phyloP scores from a whole-genome alignment of 768 basidiomycete species.

The Fistulinella prunicolor region DNA sequence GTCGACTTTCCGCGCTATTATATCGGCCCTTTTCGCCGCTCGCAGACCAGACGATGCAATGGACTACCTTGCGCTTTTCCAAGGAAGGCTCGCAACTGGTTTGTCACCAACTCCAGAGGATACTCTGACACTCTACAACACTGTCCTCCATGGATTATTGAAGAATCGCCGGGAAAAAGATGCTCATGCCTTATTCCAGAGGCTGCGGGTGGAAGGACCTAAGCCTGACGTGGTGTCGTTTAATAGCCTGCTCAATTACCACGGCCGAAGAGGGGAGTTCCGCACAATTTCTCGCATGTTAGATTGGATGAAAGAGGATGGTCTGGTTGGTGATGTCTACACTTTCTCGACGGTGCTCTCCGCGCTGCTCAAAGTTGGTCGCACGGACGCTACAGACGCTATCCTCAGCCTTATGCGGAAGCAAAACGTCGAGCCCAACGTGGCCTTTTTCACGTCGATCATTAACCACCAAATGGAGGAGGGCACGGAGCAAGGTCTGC shows the following conservation, averaged over 20 bases:
- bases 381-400: constrained; percentile 60
- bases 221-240: constrained; percentile 70
- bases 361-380: constrained; percentile 66
- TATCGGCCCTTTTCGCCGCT: constrained; percentile 56
- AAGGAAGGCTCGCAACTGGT: constrained; percentile 20
- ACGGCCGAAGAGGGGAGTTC: constrained; percentile 62
- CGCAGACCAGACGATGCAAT: constrained; percentile 52
- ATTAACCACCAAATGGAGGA: constrained; percentile 70
- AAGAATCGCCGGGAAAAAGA: constrained; percentile 37
- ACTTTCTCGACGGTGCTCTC: constrained; percentile 87
- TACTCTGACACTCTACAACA: constrained; percentile 60
- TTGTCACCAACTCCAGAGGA: constrained; percentile 28
- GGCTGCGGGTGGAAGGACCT: constrained; percentile 51
- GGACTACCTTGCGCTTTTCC: constrained; percentile 49
- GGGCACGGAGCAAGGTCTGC: constrained; percentile 50
- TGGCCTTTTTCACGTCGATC: constrained; percentile 74
- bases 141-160: constrained; percentile 69
- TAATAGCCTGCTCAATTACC: constrained; percentile 76
- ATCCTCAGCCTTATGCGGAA: constrained; percentile 73
- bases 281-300: constrained; percentile 57
- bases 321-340: constrained; percentile 70
- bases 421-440: constrained; percentile 70
- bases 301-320: constrained; percentile 49
- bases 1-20: constrained; percentile 65
- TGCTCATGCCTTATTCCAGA: constrained; percentile 40